These are phyloP conservation scores for Citropsis articulata DNA, from an alignment of 345 rosid species.

Conservation along the genomic window DNA sequence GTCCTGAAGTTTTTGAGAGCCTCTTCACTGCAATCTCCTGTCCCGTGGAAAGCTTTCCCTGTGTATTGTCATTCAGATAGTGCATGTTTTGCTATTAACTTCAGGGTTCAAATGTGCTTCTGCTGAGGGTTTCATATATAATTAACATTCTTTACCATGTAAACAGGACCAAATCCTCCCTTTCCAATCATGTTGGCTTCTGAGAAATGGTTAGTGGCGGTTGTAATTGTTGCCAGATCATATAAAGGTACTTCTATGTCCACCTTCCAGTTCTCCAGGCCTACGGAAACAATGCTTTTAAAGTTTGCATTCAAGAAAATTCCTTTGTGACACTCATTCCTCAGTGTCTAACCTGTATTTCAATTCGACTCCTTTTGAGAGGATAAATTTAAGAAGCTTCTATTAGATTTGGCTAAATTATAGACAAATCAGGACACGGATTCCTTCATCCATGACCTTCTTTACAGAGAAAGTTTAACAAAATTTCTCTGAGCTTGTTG, in stretches of 20 bases:
- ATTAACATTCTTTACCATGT: not conserved
- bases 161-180: constrained; percentile 48
- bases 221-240: constrained; percentile 23
- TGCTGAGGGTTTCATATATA: not conserved
- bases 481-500: not conserved
- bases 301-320: not conserved
- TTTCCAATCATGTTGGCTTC: constrained; percentile 28
- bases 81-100: not conserved
- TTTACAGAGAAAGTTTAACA: not conserved
- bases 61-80: not conserved
- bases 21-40: constrained; percentile 46
- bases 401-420: not conserved
- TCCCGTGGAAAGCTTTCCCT: constrained; percentile 26
- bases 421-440: not conserved
- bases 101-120: not conserved
- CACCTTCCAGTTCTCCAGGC: not conserved
- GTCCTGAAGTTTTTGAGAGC: constrained; percentile 32
- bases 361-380: not conserved
- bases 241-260: constrained; percentile 26
- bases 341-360: not conserved
- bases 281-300: not conserved
- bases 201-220: constrained; percentile 35
- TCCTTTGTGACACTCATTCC: not conserved
- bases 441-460: not conserved
- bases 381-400: not conserved